phyloP scores from a whole-genome alignment of 2,329 filamentous ascomycete species.

The Aspergillus sp. region DNA sequence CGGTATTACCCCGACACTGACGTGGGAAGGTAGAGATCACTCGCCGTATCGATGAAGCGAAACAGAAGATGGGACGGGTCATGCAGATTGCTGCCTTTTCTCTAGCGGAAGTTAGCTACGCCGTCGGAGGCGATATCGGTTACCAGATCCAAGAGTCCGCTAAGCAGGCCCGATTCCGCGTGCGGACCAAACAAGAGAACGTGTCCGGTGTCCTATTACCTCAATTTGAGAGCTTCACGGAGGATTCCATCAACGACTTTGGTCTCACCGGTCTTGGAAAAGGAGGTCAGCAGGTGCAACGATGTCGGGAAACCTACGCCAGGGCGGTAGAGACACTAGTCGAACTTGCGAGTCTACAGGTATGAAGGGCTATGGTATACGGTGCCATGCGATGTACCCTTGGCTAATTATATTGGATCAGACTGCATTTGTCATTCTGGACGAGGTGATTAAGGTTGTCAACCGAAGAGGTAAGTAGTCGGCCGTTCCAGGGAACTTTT shows the following conservation, averaged over 20 bases:
- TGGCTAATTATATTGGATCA: slow-evolving; percentile 27
- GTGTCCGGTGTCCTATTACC: slow-evolving; percentile 95
- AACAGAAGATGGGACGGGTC: slow-evolving; percentile 97
- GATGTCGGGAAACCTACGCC: slow-evolving; percentile 92
- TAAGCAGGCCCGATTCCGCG: slow-evolving; percentile 85
- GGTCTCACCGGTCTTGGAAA: slow-evolving; percentile 93
- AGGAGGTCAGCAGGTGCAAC: slow-evolving; percentile 94
- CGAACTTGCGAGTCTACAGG: slow-evolving; percentile 87
- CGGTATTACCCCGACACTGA: slow-evolving; percentile 26
- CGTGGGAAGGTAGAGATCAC: slow-evolving; percentile 71
- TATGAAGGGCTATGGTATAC: slow-evolving; percentile 28
- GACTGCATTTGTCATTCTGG: slow-evolving; percentile 96
- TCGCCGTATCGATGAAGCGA: slow-evolving; percentile 94
- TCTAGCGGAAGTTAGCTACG: slow-evolving; percentile 94
- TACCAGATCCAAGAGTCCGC: slow-evolving; percentile 98
- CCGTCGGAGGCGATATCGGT: slow-evolving; percentile 89
- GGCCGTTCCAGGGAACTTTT: not conserved
- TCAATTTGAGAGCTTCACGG: slow-evolving; percentile 85
- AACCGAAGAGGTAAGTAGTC: slow-evolving; percentile 75
- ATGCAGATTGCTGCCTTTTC: slow-evolving; percentile 99
- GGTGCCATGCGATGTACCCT: not conserved
- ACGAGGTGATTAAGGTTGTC: slow-evolving; percentile 99
- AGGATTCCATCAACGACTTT: slow-evolving; percentile 92
- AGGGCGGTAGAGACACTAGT: slow-evolving; percentile 94
- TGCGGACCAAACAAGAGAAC: slow-evolving; percentile 96